Conservation (phyloP, 306 rosid genomes). For the Vigna angularis region DNA sequence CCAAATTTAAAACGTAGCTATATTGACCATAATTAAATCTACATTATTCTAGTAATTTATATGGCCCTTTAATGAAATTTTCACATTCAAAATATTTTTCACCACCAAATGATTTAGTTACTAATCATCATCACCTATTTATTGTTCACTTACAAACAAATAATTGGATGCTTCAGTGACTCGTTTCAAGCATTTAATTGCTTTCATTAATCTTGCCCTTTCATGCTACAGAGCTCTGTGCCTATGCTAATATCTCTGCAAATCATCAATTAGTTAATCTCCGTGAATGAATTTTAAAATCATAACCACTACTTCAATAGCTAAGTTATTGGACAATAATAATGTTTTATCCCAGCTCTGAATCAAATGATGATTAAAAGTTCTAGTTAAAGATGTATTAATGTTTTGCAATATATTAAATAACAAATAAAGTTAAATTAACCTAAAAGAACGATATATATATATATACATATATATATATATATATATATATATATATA, state of each 20-base stretch:
- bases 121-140: conserved; percentile 38
- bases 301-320: not conserved
- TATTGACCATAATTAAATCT: conserved; percentile 31
- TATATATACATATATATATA: no score
- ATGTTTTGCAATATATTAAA: not conserved
- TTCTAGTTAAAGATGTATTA: not conserved
- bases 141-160: conserved; percentile 25
- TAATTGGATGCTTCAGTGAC: conserved; percentile 17
- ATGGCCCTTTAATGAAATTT: conserved; percentile 43
- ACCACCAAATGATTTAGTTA: conserved; percentile 21
- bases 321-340: not conserved
- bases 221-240: conserved; percentile 30
- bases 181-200: conserved; percentile 33
- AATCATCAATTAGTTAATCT: not conserved
- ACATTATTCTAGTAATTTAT: conserved; percentile 7
- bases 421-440: not conserved
- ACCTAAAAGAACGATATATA: no score
- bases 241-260: conserved; percentile 17
- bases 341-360: not conserved
- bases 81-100: conserved; percentile 19
- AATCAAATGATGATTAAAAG: not conserved
- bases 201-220: conserved; percentile 15
- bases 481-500: no score
- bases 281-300: not conserved
- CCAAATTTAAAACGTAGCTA: conserved; percentile 24